Evolutionary conservation across 805 yeast species (phyloP).

Genomic region (Lipomyces mesembrius): DNA sequence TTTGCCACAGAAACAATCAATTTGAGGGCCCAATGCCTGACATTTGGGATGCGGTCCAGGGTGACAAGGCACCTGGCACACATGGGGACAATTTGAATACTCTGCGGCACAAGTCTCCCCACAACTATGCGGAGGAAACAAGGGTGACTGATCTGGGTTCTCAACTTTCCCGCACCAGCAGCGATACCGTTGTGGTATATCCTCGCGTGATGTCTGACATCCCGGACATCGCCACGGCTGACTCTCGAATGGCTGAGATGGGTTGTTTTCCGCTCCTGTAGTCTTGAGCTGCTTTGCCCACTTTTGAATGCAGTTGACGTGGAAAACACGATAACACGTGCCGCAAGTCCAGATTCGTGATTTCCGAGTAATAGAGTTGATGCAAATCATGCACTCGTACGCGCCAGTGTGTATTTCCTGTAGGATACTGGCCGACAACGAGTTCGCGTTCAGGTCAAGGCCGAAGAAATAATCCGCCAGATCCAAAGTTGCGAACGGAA

Average conservation of each 20-base stretch:
- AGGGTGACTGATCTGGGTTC: conserved; percentile 56
- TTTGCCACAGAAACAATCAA: conserved; percentile 77
- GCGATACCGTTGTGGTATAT: conserved; percentile 60
- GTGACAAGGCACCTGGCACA: conserved; percentile 77
- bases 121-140: conserved; percentile 80
- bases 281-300: conserved; percentile 80
- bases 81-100: conserved; percentile 64
- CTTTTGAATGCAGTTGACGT: conserved; percentile 77
- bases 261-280: conserved; percentile 17
- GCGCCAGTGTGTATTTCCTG: conserved; percentile 30
- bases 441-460: conserved; percentile 14
- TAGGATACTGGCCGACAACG: conserved; percentile 27
- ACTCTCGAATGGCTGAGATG: conserved; percentile 7
- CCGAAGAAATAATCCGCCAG: conserved; percentile 25
- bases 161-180: conserved; percentile 90
- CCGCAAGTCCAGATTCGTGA: conserved; percentile 80
- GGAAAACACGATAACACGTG: conserved; percentile 81
- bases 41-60: conserved; percentile 88
- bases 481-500: conserved; percentile 19
- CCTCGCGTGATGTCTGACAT: conserved; percentile 58
- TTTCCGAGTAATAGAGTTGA: conserved; percentile 71
- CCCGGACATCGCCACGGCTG: conserved; percentile 85
- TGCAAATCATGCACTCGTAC: conserved; percentile 82
- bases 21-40: conserved; percentile 73
- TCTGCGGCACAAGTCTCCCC: conserved; percentile 76